A percentile compares a stretch with the other conserved stretches of the same genome.
Evolutionary conservation across 441 rosid genomes (phyloP).

Genomic region (Geranium incanum): DNA sequence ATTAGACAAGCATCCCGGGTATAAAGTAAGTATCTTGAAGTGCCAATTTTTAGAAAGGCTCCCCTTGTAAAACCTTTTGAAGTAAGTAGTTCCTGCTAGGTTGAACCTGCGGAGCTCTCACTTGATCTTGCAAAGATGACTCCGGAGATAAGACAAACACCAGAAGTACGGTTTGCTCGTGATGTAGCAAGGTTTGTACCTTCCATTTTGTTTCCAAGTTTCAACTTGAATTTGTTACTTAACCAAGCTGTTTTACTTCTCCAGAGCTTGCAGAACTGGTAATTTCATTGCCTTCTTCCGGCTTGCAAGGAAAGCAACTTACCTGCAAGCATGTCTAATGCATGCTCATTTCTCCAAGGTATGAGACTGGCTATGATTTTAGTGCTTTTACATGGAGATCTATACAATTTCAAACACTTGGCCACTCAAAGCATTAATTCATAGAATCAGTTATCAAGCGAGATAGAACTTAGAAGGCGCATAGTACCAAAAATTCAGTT

Average conservation of each 20-base stretch:
- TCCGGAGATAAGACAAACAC: slow-evolving; percentile 81
- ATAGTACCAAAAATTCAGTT: too few species aligned
- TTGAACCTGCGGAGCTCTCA: slow-evolving; percentile 97
- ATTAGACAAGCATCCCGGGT: slow-evolving; percentile 99
- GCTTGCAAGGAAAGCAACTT: slow-evolving; percentile 81
- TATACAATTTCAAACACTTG: too few species aligned
- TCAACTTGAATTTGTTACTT: slow-evolving; percentile 4
- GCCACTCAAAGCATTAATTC: too few species aligned
- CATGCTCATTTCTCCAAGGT: slow-evolving; percentile 98
- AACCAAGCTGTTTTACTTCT: slow-evolving; percentile 14
- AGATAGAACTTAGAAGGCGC: too few species aligned
- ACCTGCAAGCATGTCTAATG: slow-evolving; percentile 97
- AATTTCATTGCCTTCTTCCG: slow-evolving; percentile 83
- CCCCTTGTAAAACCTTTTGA: slow-evolving; percentile 15
- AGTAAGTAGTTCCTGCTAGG: slow-evolving; percentile 43
- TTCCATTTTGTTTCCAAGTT: slow-evolving; percentile 5
- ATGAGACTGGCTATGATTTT: slow-evolving; percentile 11
- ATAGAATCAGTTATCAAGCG: too few species aligned
- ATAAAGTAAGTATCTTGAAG: slow-evolving; percentile 51
- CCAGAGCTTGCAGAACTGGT: slow-evolving; percentile 90
- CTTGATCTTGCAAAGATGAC: slow-evolving; percentile 98
- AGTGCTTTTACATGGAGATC: neutral
- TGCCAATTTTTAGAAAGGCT: slow-evolving; percentile 19
- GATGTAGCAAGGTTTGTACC: slow-evolving; percentile 77
- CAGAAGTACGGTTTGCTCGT: slow-evolving; percentile 87